Percentiles rank a stretch among this genome's conserved stretches.
Conservation (phyloP, 495 filamentous ascomycete species). For the Penicillium soppii region DNA sequence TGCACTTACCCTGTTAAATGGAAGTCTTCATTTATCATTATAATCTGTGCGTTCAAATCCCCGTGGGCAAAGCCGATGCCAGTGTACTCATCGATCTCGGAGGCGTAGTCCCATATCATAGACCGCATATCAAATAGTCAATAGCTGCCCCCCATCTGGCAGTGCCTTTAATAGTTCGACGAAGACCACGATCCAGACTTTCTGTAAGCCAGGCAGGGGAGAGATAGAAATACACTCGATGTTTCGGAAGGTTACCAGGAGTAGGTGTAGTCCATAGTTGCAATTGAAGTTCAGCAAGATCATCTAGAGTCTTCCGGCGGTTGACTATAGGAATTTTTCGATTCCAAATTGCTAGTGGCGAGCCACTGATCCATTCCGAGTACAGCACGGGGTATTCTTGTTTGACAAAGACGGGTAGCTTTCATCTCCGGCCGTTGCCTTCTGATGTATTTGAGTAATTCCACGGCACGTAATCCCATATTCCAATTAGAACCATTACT, state of each 20-base stretch:
- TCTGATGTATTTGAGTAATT: slow-evolving; percentile 10
- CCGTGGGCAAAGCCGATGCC: slow-evolving; percentile 12
- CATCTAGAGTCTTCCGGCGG: slow-evolving; percentile 9
- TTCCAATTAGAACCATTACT: slow-evolving; percentile 7
- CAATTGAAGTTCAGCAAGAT: slow-evolving; percentile 14
- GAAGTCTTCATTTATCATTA: slow-evolving; percentile 21
- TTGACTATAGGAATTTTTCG: slow-evolving; percentile 6
- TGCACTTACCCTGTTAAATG: slow-evolving; percentile 16
- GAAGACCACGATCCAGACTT: slow-evolving; percentile 19
- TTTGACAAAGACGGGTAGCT: slow-evolving; percentile 6
- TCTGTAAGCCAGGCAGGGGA: slow-evolving; percentile 18
- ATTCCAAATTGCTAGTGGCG: slow-evolving; percentile 15
- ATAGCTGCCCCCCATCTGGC: slow-evolving; percentile 17
- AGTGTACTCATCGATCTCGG: slow-evolving; percentile 11
- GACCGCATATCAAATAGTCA: slow-evolving; percentile 22
- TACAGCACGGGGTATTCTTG: slow-evolving; percentile 13
- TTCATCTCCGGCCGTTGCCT: slow-evolving; percentile 3
- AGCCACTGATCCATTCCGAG: slow-evolving; percentile 17
- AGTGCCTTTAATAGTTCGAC: slow-evolving; percentile 14
- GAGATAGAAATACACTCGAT: not conserved
- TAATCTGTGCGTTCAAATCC: slow-evolving; percentile 18
- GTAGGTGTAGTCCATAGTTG: slow-evolving; percentile 13
- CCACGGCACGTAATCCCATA: slow-evolving; percentile 9
- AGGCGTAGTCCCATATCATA: slow-evolving; percentile 17
- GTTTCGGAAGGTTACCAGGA: not conserved